phyloP scores from a whole-genome alignment of 331 rosid genomes.

The Spiraea crenata region DNA sequence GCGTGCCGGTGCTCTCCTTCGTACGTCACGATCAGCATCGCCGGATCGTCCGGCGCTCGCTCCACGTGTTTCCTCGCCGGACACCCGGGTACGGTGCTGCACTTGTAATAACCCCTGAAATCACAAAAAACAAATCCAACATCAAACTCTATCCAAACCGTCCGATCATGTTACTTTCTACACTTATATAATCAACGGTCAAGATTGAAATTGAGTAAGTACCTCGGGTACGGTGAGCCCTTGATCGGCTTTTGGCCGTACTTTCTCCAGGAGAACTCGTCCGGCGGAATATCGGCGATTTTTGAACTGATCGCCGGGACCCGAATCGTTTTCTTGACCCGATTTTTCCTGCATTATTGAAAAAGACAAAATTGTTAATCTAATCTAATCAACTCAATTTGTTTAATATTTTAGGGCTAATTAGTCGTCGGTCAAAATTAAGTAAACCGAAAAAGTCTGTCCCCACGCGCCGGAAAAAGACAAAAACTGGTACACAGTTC shows the following conservation, averaged over 20 bases:
- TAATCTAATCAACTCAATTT: neutral
- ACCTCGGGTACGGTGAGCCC: constrained; percentile 46
- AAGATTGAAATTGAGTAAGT: neutral
- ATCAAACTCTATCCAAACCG: neutral
- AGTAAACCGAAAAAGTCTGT: neutral
- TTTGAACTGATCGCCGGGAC: constrained; percentile 45
- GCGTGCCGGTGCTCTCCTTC: constrained; percentile 95
- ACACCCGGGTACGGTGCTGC: constrained; percentile 81
- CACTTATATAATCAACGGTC: neutral
- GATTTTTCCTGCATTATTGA: constrained; percentile 32
- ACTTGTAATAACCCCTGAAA: constrained; percentile 83
- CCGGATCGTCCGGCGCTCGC: constrained; percentile 77
- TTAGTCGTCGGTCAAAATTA: neutral
- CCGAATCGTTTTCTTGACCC: constrained; percentile 35
- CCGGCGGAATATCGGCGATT: constrained; percentile 46
- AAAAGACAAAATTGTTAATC: neutral
- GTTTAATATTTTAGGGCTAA: neutral
- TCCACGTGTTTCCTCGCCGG: constrained; percentile 99
- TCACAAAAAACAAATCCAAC: neutral
- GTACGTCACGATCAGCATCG: constrained; percentile 91
- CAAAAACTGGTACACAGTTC: neutral
- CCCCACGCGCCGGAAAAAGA: neutral
- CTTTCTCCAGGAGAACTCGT: constrained; percentile 46
- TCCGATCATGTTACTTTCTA: neutral
- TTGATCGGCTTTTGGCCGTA: constrained; percentile 48